Base-by-base conservation (phyloP, 2,329 filamentous ascomycete species). In the Lachnellula cervina region DNA sequence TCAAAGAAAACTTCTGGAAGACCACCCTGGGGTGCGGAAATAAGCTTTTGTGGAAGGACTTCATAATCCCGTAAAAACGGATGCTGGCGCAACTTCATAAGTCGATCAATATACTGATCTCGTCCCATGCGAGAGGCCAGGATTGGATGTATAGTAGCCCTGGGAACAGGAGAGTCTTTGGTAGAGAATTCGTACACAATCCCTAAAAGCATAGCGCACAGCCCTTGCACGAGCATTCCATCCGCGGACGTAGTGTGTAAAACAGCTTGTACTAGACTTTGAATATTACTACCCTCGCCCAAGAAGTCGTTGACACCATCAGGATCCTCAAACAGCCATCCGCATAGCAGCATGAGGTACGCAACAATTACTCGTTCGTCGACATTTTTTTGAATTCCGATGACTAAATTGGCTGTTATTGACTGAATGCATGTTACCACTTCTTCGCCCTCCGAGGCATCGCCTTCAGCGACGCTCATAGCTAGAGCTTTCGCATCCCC, bases 111-210 rank as follows among this genome's bases (percentile, higher is more conserved):
- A 68, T 96, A 99, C 65, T 87, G 86, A 64, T 96, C 91, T 62
- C 92, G 85, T 40, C 91, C 90, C 65, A 97, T 80, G 56, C 87
- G 84, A 45, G 87, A 84, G 28, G 83, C 78, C 37, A 99, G 77
- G 28, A 97, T 81, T 23, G 88, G 84, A 66, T 96, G 89, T 45
- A 99, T 75, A 9, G 88, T 92, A 23, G 84, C 79, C 58, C 94
- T 82, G 5, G 93, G 83, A 51, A 99, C 87, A 0, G 94, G 90
- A 0, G 93, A 97, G 72, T 99, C 94, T 69, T 96, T 96, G 0
- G 93, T 97, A 9, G 93, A 97, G 68, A 97, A 99, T 67, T 99
- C 94, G 69, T 97, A 99, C 4, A 94, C 80, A 19, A 95, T 86
- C 9, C 93, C 94, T 1, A 97, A 78, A 0, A 99, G 75, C 69